Base-by-base conservation (phyloP, 768 basidiomycete species). In the Termitomyces titanicus region DNA sequence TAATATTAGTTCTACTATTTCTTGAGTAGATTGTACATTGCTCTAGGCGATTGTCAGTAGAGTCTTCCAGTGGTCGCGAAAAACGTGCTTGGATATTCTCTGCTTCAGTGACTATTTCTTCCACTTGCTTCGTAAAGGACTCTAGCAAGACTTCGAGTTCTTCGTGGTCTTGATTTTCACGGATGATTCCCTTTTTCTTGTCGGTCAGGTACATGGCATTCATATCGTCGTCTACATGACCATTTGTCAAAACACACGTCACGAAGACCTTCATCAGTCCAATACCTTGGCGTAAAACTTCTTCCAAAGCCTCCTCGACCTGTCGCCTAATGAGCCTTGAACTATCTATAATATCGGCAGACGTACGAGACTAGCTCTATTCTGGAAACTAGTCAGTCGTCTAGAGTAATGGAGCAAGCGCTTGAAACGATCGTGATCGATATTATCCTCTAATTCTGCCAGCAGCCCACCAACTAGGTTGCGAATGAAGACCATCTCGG, bases 11-110 rank as follows among this genome's bases (percentile, higher is more conserved):
- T 98, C 96, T 2, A 96, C 92, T 51, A 98, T 98, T 72, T 98
- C 96, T 75, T 98, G 96, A 0, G 96, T 98, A 12, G 94, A 94
- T 72, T 94, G 90, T 37, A 98, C 92, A 67, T 98, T 98, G 52
- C 80, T 83, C 93, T 93, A 59, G 44, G 33, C n/a, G 22, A 40
- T 7, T 29, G 34, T 60, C 3, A 61, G 39, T n/a, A 42, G 44
- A 18, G 15, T 1, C 37, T 25, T 51, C 7, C 7, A 33, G 13
- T 44, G 7, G 3, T 25, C n/a, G 27, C 27, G 22, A 49, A 44
- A 44, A 33, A 67, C 75, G 53, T 63, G 91, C 92, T 66, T 92
- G 85, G 4, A 88, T 93, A 56, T 81, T 92, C 67, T 92, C 90
- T 4, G 92, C 88, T 71, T 98, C 94, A 59, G 89, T 94, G 4